Base-by-base conservation (phyloP, 768 basidiomycete genomes). In the Suillus ampliporus region DNA sequence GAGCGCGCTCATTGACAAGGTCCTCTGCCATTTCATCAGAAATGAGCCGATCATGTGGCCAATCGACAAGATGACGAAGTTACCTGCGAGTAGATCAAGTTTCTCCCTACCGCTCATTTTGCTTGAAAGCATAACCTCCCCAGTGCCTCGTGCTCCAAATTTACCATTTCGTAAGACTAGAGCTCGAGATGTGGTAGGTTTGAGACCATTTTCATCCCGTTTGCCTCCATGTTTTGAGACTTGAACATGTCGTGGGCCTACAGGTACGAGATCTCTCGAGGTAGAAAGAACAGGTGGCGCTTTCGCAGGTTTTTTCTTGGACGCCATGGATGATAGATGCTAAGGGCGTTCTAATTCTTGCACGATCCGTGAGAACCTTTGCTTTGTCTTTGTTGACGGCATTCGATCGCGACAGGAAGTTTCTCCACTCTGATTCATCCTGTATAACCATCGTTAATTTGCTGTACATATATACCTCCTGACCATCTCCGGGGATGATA, bases 101-200 rank as follows among this genome's bases (percentile, higher is more conserved):
- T 93, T 93, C 74, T 93, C 92, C 69, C 89, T 83, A 1, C 92
- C 92, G 54, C 83, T 87, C 65, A 91, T 83, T 70, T 82, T 89
- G 28, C 77, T 83, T 58, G 80, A 78, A 51, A 84, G 74, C 52
- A 87, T 72, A 50, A 92, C 21, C 74, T 92, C 90, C 19, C 90
- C 90, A 6, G 86, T 86, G 46, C 91, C 91, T 58, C 82, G 82
- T 34, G 89, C 81, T 14, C 90, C 91, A 75, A 89, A 76, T 70
- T 91, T 92, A 46, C 88, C 89, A 69, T 91, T 89, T 65, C 92
- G 84, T 65, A 93, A 75, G 60, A 92, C 73, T 59, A 93, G 81
- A 31, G 92, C 91, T 47, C 88, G 86, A n/a, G 84, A 80, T 1
- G 91, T 92, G 2, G 88, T 85, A 0, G 88, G 89, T 65, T 80